These are phyloP conservation scores for Astrephomene gubernaculifera DNA, from an alignment of 139 green algal genomes.

Conservation along the genomic window DNA sequence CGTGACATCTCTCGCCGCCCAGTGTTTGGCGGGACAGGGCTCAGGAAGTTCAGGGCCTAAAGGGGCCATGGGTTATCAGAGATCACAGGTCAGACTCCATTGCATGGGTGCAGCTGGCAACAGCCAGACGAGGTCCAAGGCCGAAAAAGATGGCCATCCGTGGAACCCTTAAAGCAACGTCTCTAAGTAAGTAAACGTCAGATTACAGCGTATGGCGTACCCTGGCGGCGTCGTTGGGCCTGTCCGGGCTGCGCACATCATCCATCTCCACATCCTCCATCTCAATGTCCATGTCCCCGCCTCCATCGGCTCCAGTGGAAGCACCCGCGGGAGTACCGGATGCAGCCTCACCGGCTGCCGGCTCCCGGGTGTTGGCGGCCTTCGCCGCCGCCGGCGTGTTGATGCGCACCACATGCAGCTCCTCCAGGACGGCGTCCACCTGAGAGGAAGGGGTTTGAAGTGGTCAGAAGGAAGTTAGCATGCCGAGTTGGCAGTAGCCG, in stretches of 20 bases:
- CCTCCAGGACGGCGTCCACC: constrained; percentile 44
- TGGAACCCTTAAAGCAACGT: background rate
- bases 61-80: background rate
- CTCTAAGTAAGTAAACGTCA: background rate
- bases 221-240: background rate
- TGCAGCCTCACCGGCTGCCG: too few relatives aligned
- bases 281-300: background rate
- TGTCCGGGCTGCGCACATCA: background rate
- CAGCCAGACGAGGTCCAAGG: background rate
- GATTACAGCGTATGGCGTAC: background rate
- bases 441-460: background rate
- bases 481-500: background rate
- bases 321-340: background rate
- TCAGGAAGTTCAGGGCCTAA: constrained; percentile 37
- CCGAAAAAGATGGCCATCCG: background rate
- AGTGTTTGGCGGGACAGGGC: background rate
- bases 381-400: constrained; percentile 14
- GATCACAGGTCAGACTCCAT: background rate
- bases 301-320: background rate
- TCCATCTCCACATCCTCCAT: constrained; percentile 3
- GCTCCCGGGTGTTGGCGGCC: background rate
- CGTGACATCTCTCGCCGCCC: background rate
- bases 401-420: constrained; percentile 25
- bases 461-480: background rate
- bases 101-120: background rate